phyloP scores from a whole-genome alignment of 2,329 filamentous ascomycete species.

The Sarocladiaceae sp. region DNA sequence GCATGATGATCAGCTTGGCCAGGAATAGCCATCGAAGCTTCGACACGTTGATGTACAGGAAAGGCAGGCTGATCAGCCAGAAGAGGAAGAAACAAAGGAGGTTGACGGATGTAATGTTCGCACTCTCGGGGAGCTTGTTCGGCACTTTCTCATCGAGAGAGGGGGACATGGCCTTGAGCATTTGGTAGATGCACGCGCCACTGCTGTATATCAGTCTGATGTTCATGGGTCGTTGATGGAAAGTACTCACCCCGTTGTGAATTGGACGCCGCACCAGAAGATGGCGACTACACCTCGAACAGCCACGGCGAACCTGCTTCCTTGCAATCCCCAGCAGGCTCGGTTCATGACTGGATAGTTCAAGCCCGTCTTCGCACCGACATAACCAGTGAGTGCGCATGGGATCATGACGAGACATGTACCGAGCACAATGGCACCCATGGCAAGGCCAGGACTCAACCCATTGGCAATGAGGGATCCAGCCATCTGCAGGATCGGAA shows the following conservation, averaged over 20 bases:
- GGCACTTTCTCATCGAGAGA: slow-evolving; percentile 31
- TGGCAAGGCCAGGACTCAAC: slow-evolving; percentile 16
- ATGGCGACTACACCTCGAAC: slow-evolving; percentile 30
- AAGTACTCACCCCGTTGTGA: slow-evolving; percentile 10
- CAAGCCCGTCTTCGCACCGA: slow-evolving; percentile 22
- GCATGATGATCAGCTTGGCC: slow-evolving; percentile 17
- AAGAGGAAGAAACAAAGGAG: slow-evolving; percentile 21
- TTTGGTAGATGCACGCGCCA: slow-evolving; percentile 23
- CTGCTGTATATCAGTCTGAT: slow-evolving; percentile 19
- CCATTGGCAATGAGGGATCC: slow-evolving; percentile 10
- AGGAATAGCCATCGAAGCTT: slow-evolving; percentile 23
- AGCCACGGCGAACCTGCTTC: slow-evolving; percentile 25
- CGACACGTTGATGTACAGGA: slow-evolving; percentile 20
- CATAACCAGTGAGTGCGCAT: slow-evolving; percentile 16
- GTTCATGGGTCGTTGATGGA: not conserved
- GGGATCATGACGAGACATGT: slow-evolving; percentile 15
- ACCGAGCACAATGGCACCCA: slow-evolving; percentile 16
- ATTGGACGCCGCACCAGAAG: slow-evolving; percentile 32
- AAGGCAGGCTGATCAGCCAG: slow-evolving; percentile 10
- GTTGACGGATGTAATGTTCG: slow-evolving; percentile 25
- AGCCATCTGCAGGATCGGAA: slow-evolving; percentile 13
- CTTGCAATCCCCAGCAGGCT: slow-evolving; percentile 23
- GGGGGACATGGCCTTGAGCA: slow-evolving; percentile 21
- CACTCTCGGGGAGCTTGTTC: slow-evolving; percentile 32
- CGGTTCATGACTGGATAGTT: slow-evolving; percentile 26